Evolutionary conservation across 768 basidiomycete species (phyloP), one percentile per base, ranked within the genome.

Genomic region (Antrodiella citrinella): DNA sequence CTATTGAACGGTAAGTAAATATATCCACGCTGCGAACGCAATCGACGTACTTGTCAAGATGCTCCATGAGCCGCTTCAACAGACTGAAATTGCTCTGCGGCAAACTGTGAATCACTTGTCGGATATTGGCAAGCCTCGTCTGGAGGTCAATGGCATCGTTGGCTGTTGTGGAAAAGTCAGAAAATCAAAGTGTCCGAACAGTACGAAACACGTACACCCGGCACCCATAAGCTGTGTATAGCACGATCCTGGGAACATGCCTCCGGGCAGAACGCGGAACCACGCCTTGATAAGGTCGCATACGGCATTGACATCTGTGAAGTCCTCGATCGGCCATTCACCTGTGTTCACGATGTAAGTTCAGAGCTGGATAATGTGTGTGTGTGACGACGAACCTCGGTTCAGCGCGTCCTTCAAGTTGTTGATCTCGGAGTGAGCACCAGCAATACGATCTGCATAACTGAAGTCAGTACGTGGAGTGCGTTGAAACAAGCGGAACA

Each of bases 281-380:
- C 87, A 92, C 0, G 84, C 78, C 68, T 91, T 91, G 62, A 93
- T 76, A 52, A 87, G 68, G 61, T 91, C 91, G 52, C 89, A 82
- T 30, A 92, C 78, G 26, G 86, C 86, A 64, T 91, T 84, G 40
- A 92, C 84, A 58, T 93, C 91, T 1, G 81, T 81, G 21, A 64
- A 70, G 26, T 71, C 62, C 26, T 75, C 67, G 58, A 84, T 74
- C 1, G 84, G 84, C 58, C 69, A 74, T 59, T 82, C 77, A 50
- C 84, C 80, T 79, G 39, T 20, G n/a, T 26, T 19, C 45, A 49
- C 20, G 7, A 7, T 7, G 30, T 35, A 7, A 35, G 30, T 15
- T 35, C 7, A 7, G 7, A 15, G 7, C 12, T 48, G 21, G 26
- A 47, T 21, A 57, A 19, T 44, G 48, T 51, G 19, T 30, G 15